Evolutionary conservation across 2,329 filamentous ascomycete species (phyloP).

Genomic region (Sphaerulina populicola): DNA sequence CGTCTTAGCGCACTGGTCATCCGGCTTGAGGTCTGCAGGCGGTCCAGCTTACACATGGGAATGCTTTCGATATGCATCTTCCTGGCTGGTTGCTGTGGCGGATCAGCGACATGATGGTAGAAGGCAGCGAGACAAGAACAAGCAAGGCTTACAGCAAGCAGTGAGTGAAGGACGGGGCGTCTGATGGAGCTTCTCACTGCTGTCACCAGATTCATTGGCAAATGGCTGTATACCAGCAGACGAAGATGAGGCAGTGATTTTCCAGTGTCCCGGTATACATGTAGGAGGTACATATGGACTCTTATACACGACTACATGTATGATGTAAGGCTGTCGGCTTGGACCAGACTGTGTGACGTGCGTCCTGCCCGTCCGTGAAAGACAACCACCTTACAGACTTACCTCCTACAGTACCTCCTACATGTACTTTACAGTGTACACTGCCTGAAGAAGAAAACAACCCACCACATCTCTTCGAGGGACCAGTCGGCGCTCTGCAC

Average conservation of each 20-base stretch:
- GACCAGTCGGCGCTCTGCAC: too few relatives aligned
- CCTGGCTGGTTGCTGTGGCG: constrained; percentile 18
- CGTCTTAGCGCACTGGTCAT: constrained; percentile 11
- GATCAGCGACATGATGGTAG: constrained; percentile 21
- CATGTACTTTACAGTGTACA: background rate
- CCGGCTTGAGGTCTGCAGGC: constrained; percentile 29
- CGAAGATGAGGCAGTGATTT: too few relatives aligned
- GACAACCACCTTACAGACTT: background rate
- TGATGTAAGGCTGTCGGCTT: too few relatives aligned
- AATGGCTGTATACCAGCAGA: background rate
- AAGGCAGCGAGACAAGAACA: constrained; percentile 12
- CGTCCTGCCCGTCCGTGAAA: too few relatives aligned
- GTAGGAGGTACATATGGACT: too few relatives aligned
- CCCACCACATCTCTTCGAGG: background rate
- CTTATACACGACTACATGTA: too few relatives aligned
- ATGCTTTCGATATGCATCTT: constrained; percentile 80
- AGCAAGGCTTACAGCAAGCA: constrained; percentile 22
- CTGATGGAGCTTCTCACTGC: constrained; percentile 2
- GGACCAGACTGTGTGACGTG: too few relatives aligned
- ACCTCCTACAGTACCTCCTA: background rate
- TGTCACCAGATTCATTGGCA: constrained; percentile 4
- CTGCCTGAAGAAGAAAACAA: background rate
- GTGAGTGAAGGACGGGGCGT: constrained; percentile 1
- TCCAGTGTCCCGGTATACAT: too few relatives aligned
- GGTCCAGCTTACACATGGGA: constrained; percentile 65